phyloP scores from a whole-genome alignment of 441 rosid species.

The Biscutella laevigata region DNA sequence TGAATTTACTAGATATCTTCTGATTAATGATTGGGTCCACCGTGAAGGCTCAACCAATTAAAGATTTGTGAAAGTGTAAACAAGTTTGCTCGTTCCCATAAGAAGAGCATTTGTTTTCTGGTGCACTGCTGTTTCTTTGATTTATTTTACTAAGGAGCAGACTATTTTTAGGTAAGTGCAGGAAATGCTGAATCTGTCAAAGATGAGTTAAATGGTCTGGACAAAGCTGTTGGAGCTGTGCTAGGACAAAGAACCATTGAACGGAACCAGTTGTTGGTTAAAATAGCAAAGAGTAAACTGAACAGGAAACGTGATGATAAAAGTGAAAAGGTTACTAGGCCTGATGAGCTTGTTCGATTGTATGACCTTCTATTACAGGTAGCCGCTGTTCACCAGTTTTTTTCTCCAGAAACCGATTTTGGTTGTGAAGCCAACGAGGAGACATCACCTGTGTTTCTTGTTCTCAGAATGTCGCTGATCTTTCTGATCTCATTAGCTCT shows the following conservation, averaged over 20 bases:
- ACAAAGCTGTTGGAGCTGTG: constrained; percentile 84
- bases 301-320: constrained; percentile 76
- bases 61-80: neutral
- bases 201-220: constrained; percentile 89
- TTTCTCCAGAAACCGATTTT: neutral
- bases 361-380: constrained; percentile 93
- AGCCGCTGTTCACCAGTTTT: neutral
- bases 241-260: constrained; percentile 90
- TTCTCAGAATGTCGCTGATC: constrained; percentile 83
- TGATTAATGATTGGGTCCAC: neutral
- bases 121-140: constrained; percentile 21
- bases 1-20: constrained; percentile 7
- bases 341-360: constrained; percentile 95
- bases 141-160: constrained; percentile 25
- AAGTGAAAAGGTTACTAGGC: constrained; percentile 78
- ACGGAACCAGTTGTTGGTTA: constrained; percentile 83
- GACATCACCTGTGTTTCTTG: constrained; percentile 20
- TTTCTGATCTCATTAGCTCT: constrained; percentile 92
- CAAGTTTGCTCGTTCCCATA: neutral
- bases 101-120: neutral
- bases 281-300: constrained; percentile 80
- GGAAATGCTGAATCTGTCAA: constrained; percentile 88
- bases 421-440: constrained; percentile 11
- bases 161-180: constrained; percentile 61
- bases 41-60: neutral